A percentile compares a stretch with the other conserved stretches of the same genome.
Evolutionary conservation across 257 asterid species (phyloP).

Genomic region (Fraxinus cuspidata): DNA sequence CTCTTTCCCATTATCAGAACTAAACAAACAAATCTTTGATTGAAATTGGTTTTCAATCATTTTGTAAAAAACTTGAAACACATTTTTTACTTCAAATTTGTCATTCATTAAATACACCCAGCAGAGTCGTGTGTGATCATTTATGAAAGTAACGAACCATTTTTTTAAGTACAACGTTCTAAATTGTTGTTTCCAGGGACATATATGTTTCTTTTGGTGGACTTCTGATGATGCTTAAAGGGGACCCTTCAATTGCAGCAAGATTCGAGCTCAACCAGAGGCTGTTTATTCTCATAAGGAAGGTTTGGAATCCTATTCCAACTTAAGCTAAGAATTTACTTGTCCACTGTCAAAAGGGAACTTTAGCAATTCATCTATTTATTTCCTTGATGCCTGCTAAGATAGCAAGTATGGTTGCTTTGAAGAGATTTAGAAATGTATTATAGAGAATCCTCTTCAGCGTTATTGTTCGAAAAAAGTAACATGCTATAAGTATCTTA

Average conservation of each 20-base stretch:
- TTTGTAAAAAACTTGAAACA: too few species aligned
- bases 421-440: neutral
- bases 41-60: too few species aligned
- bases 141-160: too few species aligned
- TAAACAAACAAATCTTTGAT: too few species aligned
- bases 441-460: neutral
- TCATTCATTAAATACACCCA: too few species aligned
- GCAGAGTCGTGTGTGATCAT: too few species aligned
- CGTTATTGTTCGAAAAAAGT: too few species aligned
- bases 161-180: neutral
- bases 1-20: too few species aligned
- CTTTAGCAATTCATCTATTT: neutral
- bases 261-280: conserved; percentile 84
- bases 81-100: too few species aligned
- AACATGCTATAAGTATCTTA: too few species aligned
- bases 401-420: neutral
- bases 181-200: conserved; percentile 45
- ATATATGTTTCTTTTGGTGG: conserved; percentile 74
- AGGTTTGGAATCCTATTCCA: conserved; percentile 42
- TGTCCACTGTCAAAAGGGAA: neutral
- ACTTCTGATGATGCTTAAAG: conserved; percentile 70
- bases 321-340: neutral
- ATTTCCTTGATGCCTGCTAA: neutral
- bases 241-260: conserved; percentile 57
- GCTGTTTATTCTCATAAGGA: conserved; percentile 76